A percentile compares a stretch with the other conserved stretches of the same genome.
Evolutionary conservation across 2,329 filamentous ascomycete genomes (phyloP).

Genomic region (Emericellopsis atlantica): DNA sequence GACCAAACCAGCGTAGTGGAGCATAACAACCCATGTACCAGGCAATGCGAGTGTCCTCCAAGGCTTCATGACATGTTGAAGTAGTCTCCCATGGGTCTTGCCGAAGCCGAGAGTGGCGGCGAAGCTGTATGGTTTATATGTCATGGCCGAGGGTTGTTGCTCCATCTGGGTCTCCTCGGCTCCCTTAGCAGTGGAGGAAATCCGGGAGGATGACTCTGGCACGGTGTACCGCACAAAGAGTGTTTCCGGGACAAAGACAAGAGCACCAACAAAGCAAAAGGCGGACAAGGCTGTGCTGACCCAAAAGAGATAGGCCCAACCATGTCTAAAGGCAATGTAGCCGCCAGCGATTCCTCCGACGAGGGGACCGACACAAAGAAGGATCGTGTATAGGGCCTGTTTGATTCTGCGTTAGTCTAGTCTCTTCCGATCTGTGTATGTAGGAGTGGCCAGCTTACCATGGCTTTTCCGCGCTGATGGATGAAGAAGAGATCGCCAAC

Average conservation of each 20-base stretch:
- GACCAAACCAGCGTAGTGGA: slow-evolving; percentile 22
- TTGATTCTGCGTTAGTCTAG: background rate
- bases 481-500: slow-evolving; percentile 23
- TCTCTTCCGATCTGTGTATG: background rate
- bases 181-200: background rate
- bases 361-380: slow-evolving; percentile 15
- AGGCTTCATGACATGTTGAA: background rate
- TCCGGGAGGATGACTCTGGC: background rate
- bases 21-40: slow-evolving; percentile 20
- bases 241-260: slow-evolving; percentile 21
- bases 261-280: slow-evolving; percentile 8
- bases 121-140: slow-evolving; percentile 3
- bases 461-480: slow-evolving; percentile 19
- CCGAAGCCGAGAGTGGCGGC: slow-evolving; percentile 5
- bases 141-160: background rate
- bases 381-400: slow-evolving; percentile 16
- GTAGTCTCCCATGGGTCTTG: slow-evolving; percentile 1
- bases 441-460: slow-evolving; percentile 9
- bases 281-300: slow-evolving; percentile 15
- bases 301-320: slow-evolving; percentile 20
- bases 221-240: slow-evolving; percentile 11
- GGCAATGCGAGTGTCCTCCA: slow-evolving; percentile 12
- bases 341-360: slow-evolving; percentile 20
- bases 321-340: slow-evolving; percentile 17
- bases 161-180: background rate